phyloP scores from a whole-genome alignment of 1,284 basidiomycete genomes.

The Austroboletus sp. region DNA sequence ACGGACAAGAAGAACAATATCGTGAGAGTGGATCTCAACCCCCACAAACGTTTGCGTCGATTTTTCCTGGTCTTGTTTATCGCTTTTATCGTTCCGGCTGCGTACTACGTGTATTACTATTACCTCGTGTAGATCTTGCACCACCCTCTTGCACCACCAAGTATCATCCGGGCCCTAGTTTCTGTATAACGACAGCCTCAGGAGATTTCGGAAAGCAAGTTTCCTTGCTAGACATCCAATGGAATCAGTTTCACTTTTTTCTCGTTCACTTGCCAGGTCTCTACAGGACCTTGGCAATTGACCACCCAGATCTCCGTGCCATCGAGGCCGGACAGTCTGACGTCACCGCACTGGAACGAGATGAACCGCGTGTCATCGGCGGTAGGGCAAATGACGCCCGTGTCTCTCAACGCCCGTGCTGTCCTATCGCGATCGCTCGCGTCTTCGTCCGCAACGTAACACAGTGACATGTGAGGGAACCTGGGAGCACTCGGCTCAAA shows the following conservation, averaged over 20 bases:
- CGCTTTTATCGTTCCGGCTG: constrained; percentile 9
- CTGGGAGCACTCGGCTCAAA: constrained; percentile 44
- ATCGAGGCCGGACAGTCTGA: constrained; percentile 42
- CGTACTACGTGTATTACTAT: neutral
- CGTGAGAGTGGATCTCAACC: constrained; percentile 16
- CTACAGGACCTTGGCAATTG: constrained; percentile 56
- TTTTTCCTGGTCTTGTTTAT: constrained; percentile 7
- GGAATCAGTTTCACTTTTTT: constrained; percentile 34
- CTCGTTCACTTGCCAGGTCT: constrained; percentile 48
- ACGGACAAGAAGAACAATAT: constrained; percentile 22
- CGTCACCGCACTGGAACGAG: constrained; percentile 32
- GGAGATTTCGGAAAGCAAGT: too few relatives aligned
- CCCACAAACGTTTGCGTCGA: constrained; percentile 1
- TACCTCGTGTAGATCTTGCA: constrained; percentile 1
- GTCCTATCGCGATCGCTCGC: constrained; percentile 34
- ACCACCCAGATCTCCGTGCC: constrained; percentile 57
- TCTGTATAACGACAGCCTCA: too few relatives aligned
- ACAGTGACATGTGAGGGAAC: constrained; percentile 64
- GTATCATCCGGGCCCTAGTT: neutral
- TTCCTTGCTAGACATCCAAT: neutral
- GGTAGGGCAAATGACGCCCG: constrained; percentile 29
- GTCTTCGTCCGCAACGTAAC: constrained; percentile 61
- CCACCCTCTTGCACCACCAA: neutral
- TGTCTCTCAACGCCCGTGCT: constrained; percentile 34
- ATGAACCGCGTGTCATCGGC: constrained; percentile 20